These are phyloP conservation scores for Ganoderma meredithae DNA, from an alignment of 1,284 basidiomycete species.

Conservation along the genomic window DNA sequence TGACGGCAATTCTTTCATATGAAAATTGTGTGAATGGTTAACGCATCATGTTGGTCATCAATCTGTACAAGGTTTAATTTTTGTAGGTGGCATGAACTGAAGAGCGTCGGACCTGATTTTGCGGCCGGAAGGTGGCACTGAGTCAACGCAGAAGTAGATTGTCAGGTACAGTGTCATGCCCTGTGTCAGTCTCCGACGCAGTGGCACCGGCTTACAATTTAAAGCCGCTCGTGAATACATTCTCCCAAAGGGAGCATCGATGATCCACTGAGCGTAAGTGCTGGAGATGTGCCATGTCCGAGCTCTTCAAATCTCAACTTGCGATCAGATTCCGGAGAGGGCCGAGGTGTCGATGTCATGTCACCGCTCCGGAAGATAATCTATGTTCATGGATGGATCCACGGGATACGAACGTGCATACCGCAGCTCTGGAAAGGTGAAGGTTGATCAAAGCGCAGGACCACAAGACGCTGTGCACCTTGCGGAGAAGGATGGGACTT, in stretches of 20 bases:
- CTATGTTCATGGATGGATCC: not conserved
- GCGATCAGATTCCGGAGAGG: not conserved
- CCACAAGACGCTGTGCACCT: constrained; percentile 8
- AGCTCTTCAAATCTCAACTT: not conserved
- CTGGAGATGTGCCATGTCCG: not conserved
- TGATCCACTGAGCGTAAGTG: not conserved
- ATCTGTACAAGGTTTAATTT: not conserved
- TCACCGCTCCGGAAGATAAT: not conserved
- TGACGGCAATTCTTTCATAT: no score
- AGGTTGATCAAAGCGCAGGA: constrained; percentile 8
- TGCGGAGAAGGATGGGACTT: not conserved
- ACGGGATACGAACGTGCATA: not conserved
- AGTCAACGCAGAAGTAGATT: not conserved
- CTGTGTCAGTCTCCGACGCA: not conserved
- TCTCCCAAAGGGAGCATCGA: not conserved
- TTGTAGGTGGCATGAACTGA: not conserved
- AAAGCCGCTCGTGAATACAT: not conserved
- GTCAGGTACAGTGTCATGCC: not conserved
- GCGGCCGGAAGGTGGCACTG: no score
- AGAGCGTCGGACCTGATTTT: no score
- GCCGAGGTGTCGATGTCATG: not conserved
- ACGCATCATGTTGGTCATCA: no score
- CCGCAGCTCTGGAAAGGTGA: constrained; percentile 5
- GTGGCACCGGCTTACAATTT: not conserved
- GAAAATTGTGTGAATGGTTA: no score